A percentile compares a stretch with the other conserved stretches of the same genome.
Evolutionary conservation across 2,329 filamentous ascomycete genomes (phyloP).

Genomic region (Leptographium galeiforme): DNA sequence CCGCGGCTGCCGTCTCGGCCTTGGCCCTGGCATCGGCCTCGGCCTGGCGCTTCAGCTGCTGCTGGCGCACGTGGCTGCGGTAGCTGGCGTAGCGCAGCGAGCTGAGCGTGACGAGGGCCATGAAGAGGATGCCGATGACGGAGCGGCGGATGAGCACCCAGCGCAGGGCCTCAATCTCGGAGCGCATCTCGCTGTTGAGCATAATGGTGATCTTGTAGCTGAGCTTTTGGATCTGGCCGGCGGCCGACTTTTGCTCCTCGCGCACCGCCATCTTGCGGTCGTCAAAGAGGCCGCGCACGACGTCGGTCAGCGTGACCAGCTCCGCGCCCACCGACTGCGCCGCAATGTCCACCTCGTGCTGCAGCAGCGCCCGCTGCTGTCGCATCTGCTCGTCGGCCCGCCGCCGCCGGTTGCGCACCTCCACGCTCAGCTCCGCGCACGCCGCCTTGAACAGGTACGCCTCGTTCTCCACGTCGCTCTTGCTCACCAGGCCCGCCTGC

Average conservation of each 20-base stretch:
- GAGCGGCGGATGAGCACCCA: conserved; percentile 65
- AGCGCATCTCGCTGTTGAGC: conserved; percentile 80
- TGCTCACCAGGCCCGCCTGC: conserved; percentile 67
- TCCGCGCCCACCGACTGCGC: conserved; percentile 78
- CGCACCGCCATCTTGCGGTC: conserved; percentile 87
- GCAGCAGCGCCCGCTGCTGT: conserved; percentile 69
- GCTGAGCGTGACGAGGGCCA: conserved; percentile 47
- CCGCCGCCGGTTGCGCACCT: conserved; percentile 66
- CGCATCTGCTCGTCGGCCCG: conserved; percentile 69
- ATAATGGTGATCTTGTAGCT: conserved; percentile 92
- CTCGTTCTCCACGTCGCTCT: conserved; percentile 89
- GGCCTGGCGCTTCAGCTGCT: conserved; percentile 12
- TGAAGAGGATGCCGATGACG: conserved; percentile 51
- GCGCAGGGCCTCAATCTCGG: conserved; percentile 78
- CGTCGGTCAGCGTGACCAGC: conserved; percentile 67
- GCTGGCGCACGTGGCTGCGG: conserved; percentile 34
- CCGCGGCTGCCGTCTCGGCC: conserved; percentile 30
- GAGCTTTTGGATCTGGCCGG: conserved; percentile 80
- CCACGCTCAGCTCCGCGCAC: conserved; percentile 79
- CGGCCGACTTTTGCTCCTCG: conserved; percentile 73
- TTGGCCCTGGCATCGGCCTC: conserved; percentile 10
- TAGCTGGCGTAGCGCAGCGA: conserved; percentile 49
- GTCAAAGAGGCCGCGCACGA: conserved; percentile 91
- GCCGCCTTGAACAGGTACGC: conserved; percentile 88
- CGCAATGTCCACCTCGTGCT: conserved; percentile 91